Conservation (phyloP, 2,329 filamentous ascomycete genomes). For the Chaetomiaceae sp. region DNA sequence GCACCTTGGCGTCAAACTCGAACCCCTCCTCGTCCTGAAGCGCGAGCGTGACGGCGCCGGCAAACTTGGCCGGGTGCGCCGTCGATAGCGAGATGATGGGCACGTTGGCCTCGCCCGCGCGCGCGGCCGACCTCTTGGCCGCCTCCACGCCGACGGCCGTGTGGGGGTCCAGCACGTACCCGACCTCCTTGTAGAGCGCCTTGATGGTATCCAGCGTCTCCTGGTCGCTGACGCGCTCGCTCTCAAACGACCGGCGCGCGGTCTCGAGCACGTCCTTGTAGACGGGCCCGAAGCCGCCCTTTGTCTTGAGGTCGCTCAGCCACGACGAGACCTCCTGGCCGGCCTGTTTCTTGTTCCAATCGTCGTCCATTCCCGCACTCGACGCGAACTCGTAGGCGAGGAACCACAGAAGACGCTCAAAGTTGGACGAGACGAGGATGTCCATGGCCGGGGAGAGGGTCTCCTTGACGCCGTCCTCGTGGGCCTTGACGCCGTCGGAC, state of each 20-base stretch:
- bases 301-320: conserved; percentile 74
- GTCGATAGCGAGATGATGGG: conserved; percentile 85
- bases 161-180: conserved; percentile 89
- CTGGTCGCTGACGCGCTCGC: conserved; percentile 64
- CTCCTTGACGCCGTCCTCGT: conserved; percentile 76
- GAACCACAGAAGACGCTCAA: conserved; percentile 94
- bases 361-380: conserved; percentile 56
- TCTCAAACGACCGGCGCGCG: conserved; percentile 73
- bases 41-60: conserved; percentile 75
- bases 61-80: conserved; percentile 94
- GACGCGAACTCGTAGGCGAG: conserved; percentile 69
- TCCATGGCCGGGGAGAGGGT: conserved; percentile 96
- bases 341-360: conserved; percentile 63
- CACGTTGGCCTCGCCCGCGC: conserved; percentile 46
- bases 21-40: conserved; percentile 69
- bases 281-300: conserved; percentile 76
- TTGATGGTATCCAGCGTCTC: conserved; percentile 67
- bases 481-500: conserved; percentile 57
- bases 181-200: conserved; percentile 44
- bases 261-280: conserved; percentile 65
- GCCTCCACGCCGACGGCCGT: conserved; percentile 82
- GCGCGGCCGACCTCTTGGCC: conserved; percentile 62
- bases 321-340: conserved; percentile 73
- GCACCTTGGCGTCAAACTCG: conserved; percentile 67
- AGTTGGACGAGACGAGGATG: conserved; percentile 93